Conservation (phyloP, 1,284 basidiomycete genomes). For the Puccinia triticina region DNA sequence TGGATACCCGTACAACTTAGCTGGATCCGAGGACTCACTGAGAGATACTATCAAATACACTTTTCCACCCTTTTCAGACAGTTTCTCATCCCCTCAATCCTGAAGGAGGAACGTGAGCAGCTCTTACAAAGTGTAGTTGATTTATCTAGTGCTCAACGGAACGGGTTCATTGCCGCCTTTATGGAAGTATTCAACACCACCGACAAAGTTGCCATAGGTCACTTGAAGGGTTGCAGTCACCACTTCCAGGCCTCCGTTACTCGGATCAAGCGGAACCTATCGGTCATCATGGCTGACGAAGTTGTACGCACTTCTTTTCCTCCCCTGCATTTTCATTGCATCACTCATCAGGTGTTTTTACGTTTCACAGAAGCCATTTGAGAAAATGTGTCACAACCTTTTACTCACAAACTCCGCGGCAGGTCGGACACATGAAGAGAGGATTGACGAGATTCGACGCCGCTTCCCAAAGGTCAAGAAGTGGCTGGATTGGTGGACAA, state of each 20-base stretch:
- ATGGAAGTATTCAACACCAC: not conserved
- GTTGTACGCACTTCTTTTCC: not conserved
- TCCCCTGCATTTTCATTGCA: not conserved
- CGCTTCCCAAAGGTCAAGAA: not conserved
- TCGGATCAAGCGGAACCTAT: not conserved
- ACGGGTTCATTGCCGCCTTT: not conserved
- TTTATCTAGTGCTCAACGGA: not conserved
- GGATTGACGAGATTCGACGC: slow-evolving; percentile 4
- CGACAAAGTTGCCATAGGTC: not conserved
- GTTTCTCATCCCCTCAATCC: not conserved
- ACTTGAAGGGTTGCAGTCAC: too few species aligned
- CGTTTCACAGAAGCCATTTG: not conserved
- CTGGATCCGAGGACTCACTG: slow-evolving; percentile 17
- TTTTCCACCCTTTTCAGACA: not conserved
- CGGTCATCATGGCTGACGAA: not conserved
- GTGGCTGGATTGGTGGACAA: slow-evolving; percentile 30
- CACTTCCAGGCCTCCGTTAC: not conserved
- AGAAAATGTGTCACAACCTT: not conserved
- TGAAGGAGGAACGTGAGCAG: not conserved
- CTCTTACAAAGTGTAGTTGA: slow-evolving; percentile 15
- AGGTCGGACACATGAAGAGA: slow-evolving; percentile 8
- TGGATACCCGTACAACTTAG: slow-evolving; percentile 32
- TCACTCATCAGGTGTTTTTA: not conserved
- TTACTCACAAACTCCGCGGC: not conserved
- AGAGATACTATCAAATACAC: slow-evolving; percentile 5